phyloP scores from a whole-genome alignment of 1,139 yeast species.

The Pneumocystis canis region DNA sequence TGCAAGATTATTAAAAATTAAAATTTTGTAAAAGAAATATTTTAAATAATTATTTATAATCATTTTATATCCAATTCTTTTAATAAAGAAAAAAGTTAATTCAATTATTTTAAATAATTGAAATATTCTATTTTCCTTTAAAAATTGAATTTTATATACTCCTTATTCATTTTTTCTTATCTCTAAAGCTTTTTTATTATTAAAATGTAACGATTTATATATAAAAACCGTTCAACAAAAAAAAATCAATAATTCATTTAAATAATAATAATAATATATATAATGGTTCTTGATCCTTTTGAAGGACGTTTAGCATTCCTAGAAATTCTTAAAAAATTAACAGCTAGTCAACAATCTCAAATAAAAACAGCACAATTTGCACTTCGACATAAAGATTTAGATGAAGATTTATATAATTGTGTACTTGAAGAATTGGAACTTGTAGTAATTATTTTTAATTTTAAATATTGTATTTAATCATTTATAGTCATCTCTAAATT shows the following conservation, averaged over 20 bases:
- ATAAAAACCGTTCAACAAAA: background rate
- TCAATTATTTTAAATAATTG: too few species aligned
- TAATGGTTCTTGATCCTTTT: constrained; percentile 13
- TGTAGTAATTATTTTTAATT: constrained; percentile 6
- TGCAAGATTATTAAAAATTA: too few species aligned
- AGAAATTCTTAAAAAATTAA: constrained; percentile 43
- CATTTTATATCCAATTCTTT: too few species aligned
- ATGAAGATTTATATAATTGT: constrained; percentile 60
- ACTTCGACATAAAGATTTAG: constrained; percentile 31
- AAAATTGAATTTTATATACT: too few species aligned
- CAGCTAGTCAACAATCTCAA: constrained; percentile 37
- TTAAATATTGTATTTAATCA: background rate
- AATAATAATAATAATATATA: background rate
- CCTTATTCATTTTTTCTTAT: background rate
- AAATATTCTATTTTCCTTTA: too few species aligned
- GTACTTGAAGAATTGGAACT: constrained; percentile 52
- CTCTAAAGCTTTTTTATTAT: background rate
- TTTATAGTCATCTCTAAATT: constrained; percentile 32
- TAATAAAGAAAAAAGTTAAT: too few species aligned
- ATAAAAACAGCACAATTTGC: constrained; percentile 20
- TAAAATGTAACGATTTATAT: too few species aligned
- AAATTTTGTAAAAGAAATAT: too few species aligned
- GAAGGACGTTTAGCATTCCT: constrained; percentile 47
- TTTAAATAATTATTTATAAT: too few species aligned
- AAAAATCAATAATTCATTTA: background rate